Base-by-base conservation (phyloP, 129 eudicot species). In the Tagetes patula region DNA sequence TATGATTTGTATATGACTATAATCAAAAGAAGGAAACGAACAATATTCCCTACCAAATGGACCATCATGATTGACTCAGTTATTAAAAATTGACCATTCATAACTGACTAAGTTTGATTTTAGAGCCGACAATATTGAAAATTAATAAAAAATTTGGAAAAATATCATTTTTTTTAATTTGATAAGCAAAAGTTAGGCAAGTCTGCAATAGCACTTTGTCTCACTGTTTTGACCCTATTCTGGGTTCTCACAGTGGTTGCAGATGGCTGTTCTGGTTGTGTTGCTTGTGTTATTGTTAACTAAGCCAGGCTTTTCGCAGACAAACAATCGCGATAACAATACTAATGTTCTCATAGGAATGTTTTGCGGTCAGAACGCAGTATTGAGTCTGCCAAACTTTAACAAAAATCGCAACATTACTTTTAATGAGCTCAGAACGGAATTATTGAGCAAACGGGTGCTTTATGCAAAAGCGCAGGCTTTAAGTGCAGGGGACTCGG, bases 401-500 rank as follows among this genome's bases (percentile, higher is more conserved):
- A 73, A 50, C 63, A 53, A 43, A 69, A 89, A 87, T 71, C 84
- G 83, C 0, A 79, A 85, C 65, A 60, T 80, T 1, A 85, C 90
- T 1, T 70, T 89, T 50, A n/a, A 77, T 36, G 81, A 87, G 47
- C 79, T 89, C 7, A 83, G 90, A 75, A 58, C 6, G 1, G 79
- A 83, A 32, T n/a, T 87, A 10, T 39, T 74, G 13, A 67, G 65
- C 37, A 70, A 45, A 12, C 67, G 69, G 55, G 77, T 20, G 33
- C 70, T 55, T 13, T 87, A 79, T 52, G 90, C 87, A 0, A 87
- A 80, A 27, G 84, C 83, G 30, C 79, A 82, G 76, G 80, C 59
- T 77, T 62, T 86, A 32, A 81, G 82, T 71, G 81, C 65, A 1
- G 83, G 88, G 33, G 84, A 82, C 69, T 78, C 88, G n/a, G 90